A percentile compares a stretch with the other conserved stretches of the same genome.
phyloP scores from a whole-genome alignment of 768 basidiomycete species.

The Podaxis sp. region DNA sequence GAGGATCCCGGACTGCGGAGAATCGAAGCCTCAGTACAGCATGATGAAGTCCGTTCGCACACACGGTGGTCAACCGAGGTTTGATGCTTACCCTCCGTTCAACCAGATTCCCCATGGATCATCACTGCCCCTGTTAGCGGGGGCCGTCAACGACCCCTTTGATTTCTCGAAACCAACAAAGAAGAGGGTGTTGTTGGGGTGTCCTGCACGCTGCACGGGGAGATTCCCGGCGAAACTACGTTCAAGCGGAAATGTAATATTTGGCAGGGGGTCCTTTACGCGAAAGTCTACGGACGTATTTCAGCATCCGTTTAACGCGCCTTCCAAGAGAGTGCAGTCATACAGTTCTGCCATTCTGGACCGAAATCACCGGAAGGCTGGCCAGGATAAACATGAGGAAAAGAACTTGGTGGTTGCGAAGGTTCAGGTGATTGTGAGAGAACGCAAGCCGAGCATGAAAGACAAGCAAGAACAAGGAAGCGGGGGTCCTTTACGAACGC shows the following conservation, averaged over 20 bases:
- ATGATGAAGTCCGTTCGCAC: background rate
- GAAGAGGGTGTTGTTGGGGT: constrained; percentile 64
- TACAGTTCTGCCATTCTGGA: constrained; percentile 61
- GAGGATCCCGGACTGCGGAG: constrained; percentile 59
- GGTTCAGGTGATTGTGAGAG: constrained; percentile 20
- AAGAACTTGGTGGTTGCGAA: constrained; percentile 34
- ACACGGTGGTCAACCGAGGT: background rate
- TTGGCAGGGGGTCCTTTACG: constrained; percentile 52
- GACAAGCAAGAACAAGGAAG: constrained; percentile 19
- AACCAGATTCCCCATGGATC: constrained; percentile 74
- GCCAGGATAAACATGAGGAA: constrained; percentile 44
- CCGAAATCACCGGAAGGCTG: constrained; percentile 44
- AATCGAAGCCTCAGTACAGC: background rate
- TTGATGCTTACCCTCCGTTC: constrained; percentile 49
- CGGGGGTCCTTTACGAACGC: constrained; percentile 20
- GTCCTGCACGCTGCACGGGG: constrained; percentile 50
- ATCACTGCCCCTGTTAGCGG: constrained; percentile 22
- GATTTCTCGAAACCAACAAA: constrained; percentile 60
- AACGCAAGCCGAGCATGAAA: constrained; percentile 18
- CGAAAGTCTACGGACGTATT: constrained; percentile 43
- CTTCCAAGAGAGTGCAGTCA: constrained; percentile 15
- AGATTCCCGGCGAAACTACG: constrained; percentile 65
- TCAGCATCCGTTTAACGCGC: background rate
- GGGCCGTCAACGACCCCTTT: constrained; percentile 49
- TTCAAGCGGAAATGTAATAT: constrained; percentile 49